Evolutionary conservation across 495 filamentous ascomycete species (phyloP), one percentile per base, ranked within the genome.

Genomic region (Hypoxylon fragiforme): DNA sequence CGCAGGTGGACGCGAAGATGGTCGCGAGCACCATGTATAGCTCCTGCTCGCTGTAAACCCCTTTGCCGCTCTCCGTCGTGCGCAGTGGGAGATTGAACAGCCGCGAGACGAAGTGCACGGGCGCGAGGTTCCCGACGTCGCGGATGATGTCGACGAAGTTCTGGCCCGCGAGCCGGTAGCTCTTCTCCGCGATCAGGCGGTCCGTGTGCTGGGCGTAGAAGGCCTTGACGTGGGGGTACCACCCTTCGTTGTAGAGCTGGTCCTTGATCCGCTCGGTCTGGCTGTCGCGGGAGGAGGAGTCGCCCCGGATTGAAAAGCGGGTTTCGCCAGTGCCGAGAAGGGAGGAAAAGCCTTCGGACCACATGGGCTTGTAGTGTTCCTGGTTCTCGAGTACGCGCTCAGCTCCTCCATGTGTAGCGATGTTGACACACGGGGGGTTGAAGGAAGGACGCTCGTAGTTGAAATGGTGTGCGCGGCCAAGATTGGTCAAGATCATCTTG

Each of bases 1-100:
- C 71, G 63, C 79, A 84, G 37, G 83, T 69, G 20, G 62, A 65
- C 12, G 67, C 71, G 63, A 83, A 91, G 47, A 91, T 78, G 20
- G 85, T 75, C 0, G 87, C 77, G 5, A 95, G 72, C n/a, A 85
- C 81, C 69, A 81, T 83, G 69, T 90, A 91, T 51, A 94, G 71
- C 70, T 94, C 88, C 30, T 92, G 81, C 59, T 89, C 86, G 6
- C 83, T 88, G 72, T 90, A 92, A 26, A 90, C 71, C 3, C 87
- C 88, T 51, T 79, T 80, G 8, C 83, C 77, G 62, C 85, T 82
- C 20, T 84, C 79, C 52, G 83, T 79, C 28, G 81, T 85, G 72
- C 88, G 87, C 52, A 95, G 71, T 0, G 90, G 86, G 1, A 95
- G 76, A 16, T 81, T 82, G 66, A 92, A 91, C 20, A 92, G 65